Conservation (phyloP, 306 rosid genomes). For the Quillaja saponaria region DNA sequence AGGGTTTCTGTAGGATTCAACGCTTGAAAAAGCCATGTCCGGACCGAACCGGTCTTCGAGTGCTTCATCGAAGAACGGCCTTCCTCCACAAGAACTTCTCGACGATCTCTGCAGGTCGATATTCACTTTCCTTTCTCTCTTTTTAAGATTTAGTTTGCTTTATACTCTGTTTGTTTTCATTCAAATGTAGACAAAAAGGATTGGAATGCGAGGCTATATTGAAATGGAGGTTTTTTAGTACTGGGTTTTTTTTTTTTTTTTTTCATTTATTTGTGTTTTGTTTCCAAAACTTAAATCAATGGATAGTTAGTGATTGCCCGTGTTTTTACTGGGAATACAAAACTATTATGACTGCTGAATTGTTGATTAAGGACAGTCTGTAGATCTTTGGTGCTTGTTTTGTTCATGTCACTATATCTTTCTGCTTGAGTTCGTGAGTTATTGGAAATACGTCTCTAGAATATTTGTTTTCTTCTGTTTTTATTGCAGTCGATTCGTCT, state of each 20-base stretch:
- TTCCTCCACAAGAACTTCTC: slow-evolving; percentile 88
- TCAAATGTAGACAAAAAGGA: slow-evolving; percentile 16
- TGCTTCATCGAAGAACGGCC: slow-evolving; percentile 67
- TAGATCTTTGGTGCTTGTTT: background rate
- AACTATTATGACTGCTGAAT: background rate
- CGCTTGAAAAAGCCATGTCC: slow-evolving; percentile 53
- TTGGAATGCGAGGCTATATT: background rate
- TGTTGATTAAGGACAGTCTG: background rate
- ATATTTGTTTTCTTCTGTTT: slow-evolving; percentile 3
- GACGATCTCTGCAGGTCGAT: slow-evolving; percentile 90
- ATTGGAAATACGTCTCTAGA: background rate
- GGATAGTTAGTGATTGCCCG: background rate
- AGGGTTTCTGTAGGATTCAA: slow-evolving; percentile 28
- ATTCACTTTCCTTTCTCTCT: background rate
- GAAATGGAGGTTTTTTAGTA: background rate
- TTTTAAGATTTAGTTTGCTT: background rate
- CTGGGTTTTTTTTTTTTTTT: background rate
- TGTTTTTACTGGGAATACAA: background rate
- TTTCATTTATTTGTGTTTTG: background rate
- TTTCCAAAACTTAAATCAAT: background rate
- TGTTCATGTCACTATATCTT: slow-evolving; percentile 1
- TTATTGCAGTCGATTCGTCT: slow-evolving; percentile 86
- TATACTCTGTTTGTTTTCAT: slow-evolving; percentile 11
- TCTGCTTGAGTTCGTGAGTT: background rate
- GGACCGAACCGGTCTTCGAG: slow-evolving; percentile 61